A percentile compares a stretch with the other conserved stretches of the same genome.
phyloP scores from a whole-genome alignment of 805 yeast genomes.

The Teunomyces panamensis region DNA sequence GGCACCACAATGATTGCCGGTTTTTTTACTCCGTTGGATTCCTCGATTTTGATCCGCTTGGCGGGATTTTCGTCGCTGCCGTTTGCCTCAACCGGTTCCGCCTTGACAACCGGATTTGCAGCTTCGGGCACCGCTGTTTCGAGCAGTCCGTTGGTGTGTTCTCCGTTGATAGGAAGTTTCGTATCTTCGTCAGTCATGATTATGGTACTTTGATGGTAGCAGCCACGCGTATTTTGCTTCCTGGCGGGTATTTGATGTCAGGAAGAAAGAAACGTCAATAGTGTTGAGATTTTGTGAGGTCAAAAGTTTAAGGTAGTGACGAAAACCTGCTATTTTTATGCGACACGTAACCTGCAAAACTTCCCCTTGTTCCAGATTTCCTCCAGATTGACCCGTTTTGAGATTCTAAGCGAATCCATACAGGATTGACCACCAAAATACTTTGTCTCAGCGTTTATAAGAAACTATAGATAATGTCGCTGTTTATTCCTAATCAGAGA shows the following conservation, averaged over 20 bases:
- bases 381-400: neutral
- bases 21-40: neutral
- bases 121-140: neutral
- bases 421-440: neutral
- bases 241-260: neutral
- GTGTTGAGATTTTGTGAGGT: slow-evolving; percentile 2
- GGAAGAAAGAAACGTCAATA: neutral
- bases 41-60: slow-evolving; percentile 1
- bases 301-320: neutral
- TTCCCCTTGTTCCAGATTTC: neutral
- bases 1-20: slow-evolving; percentile 46
- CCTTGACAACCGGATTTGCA: neutral
- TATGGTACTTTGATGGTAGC: neutral
- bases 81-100: neutral
- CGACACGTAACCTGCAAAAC: neutral
- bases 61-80: neutral
- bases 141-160: neutral
- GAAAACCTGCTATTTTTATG: neutral
- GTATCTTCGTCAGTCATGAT: neutral
- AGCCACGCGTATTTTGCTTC: neutral
- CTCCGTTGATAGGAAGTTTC: neutral
- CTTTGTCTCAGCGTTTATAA: neutral
- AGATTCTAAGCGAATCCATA: neutral
- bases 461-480: slow-evolving; percentile 15
- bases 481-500: slow-evolving; percentile 27